phyloP scores from a whole-genome alignment of 192 early-diverging fungal species.

The Haplosporangium gracile region DNA sequence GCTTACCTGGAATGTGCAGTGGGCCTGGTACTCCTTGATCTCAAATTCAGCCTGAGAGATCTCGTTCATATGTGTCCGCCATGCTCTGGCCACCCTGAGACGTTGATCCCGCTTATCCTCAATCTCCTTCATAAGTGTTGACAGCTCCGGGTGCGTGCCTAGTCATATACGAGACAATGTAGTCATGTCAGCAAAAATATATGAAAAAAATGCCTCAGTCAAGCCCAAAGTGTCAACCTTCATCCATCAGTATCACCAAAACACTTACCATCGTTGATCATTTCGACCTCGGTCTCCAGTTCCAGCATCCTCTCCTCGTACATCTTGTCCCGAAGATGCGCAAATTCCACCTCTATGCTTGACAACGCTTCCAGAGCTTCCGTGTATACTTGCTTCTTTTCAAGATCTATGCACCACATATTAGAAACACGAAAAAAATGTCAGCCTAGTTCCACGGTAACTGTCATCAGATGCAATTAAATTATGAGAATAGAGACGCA shows the following conservation, averaged over 20 bases:
- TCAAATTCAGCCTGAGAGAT: constrained; percentile 62
- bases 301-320: constrained; percentile 68
- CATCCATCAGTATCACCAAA: neutral
- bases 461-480: neutral
- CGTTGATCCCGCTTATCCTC: constrained; percentile 62
- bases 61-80: constrained; percentile 57
- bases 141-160: constrained; percentile 69
- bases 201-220: neutral
- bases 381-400: constrained; percentile 59
- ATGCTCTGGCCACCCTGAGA: constrained; percentile 57
- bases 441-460: neutral
- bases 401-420: constrained; percentile 41
- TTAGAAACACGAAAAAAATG: neutral
- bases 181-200: neutral
- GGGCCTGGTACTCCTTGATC: constrained; percentile 65
- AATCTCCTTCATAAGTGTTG: constrained; percentile 64
- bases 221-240: neutral
- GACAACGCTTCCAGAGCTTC: constrained; percentile 65
- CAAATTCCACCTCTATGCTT: constrained; percentile 69
- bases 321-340: constrained; percentile 67
- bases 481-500: neutral
- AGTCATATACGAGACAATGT: neutral
- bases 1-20: constrained; percentile 53
- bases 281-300: constrained; percentile 63
- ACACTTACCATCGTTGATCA: constrained; percentile 64